Percentiles rank a stretch among this genome's conserved stretches.
These are phyloP conservation scores for Tillandsia leiboldiana DNA, from an alignment of 176 grass and related monocot species.

Conservation along the genomic window DNA sequence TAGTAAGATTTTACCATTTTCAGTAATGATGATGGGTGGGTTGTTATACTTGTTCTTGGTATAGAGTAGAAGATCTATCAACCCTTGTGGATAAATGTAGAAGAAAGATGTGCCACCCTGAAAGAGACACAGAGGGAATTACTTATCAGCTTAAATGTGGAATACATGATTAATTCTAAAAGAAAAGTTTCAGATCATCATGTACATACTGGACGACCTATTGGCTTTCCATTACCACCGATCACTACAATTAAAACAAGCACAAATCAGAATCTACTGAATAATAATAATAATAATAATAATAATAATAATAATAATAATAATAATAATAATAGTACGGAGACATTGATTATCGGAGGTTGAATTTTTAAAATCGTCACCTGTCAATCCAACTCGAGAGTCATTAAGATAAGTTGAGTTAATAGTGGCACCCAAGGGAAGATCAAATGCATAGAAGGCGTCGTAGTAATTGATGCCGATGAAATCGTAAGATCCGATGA, in stretches of 20 bases:
- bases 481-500: slow-evolving; percentile 41
- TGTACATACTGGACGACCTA: slow-evolving; percentile 13
- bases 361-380: too few relatives aligned
- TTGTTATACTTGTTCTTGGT: slow-evolving; percentile 20
- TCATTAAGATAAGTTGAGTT: too few relatives aligned
- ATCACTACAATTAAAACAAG: not conserved
- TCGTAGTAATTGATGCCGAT: slow-evolving; percentile 37
- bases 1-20: slow-evolving; percentile 20
- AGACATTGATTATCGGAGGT: not conserved
- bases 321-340: not conserved
- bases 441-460: slow-evolving; percentile 15
- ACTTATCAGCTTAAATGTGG: not conserved
- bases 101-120: slow-evolving; percentile 9
- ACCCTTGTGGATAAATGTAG: slow-evolving; percentile 32
- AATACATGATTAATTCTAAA: not conserved
- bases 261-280: not conserved
- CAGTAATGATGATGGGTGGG: slow-evolving; percentile 38
- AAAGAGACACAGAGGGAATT: not conserved
- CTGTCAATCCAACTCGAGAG: too few relatives aligned
- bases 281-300: not conserved
- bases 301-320: not conserved
- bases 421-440: not conserved
- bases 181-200: not conserved
- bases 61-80: slow-evolving; percentile 29
- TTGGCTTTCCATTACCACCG: not conserved